Base-by-base conservation (phyloP, 179 eudicot species). In the Silene noctiflora region DNA sequence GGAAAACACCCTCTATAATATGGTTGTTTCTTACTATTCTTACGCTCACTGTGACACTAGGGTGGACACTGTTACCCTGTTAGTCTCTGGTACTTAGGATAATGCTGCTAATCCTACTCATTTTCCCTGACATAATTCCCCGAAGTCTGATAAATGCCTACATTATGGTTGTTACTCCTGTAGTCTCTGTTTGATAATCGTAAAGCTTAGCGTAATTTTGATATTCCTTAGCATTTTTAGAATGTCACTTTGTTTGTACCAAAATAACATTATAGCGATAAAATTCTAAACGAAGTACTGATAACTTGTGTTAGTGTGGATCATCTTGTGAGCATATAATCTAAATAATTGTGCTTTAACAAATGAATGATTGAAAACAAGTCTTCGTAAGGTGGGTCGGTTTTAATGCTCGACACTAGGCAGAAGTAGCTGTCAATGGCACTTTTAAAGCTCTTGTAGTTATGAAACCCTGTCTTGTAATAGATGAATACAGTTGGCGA, bases 401-500 rank as follows among this genome's bases (percentile, higher is more conserved):
- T 67, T 44, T 81, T 6, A 76, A 76, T 76, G 81, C 53, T 51
- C 42, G 62, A 63, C 69, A 81, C 67, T 35, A 25, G 72, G 55
- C 73, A 81, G 58, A 76, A 78, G 75, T 6, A 75, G 81, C 73
- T 81, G 76, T 77, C 76, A 77, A 69, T 81, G 73, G 46, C 51
- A 78, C 76, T 69, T 77, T 69, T 8, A 75, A 74, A 64, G 71
- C 59, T 64, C 69, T 22, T 61, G 61, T 74, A 73, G 83, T 78
- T 75, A 75, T 69, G 76, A 74, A 63, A 35, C 66, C 66, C 72
- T 73, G 72, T 75, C 81, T 67, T 76, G 74, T 67, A 42, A 25
- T 44, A 64, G 77, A 81, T 81, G 77, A 74, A 74, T 77, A 78
- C 84, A 78, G 81, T 81, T 81, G 84, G 81, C 81, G 9, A 63